Percentiles rank a stretch among this genome's conserved stretches.
Conservation (phyloP, 352 stramenopile genomes). For the Globisporangium cystogenes region DNA sequence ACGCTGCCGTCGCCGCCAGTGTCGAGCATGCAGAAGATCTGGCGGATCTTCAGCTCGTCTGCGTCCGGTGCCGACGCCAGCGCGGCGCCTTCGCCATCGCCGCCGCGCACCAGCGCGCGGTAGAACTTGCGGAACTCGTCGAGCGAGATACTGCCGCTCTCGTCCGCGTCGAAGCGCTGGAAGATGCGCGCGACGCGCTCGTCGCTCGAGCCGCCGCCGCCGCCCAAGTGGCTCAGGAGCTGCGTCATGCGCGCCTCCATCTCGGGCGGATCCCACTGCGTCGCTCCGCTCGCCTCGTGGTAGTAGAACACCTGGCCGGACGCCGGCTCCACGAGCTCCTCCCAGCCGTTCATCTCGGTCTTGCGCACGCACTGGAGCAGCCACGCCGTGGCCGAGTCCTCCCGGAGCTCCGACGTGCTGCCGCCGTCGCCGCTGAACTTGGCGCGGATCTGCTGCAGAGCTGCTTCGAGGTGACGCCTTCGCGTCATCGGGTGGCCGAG, state of each 20-base stretch:
- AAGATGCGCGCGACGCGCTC: conserved; percentile 66
- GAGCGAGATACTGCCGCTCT: conserved; percentile 52
- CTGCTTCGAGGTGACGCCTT: conserved; percentile 23
- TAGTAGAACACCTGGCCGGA: conserved; percentile 55
- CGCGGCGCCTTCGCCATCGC: not conserved
- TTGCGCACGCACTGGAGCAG: conserved; percentile 34
- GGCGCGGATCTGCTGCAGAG: conserved; percentile 17
- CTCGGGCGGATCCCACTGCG: conserved; percentile 66
- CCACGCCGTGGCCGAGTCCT: conserved; percentile 30
- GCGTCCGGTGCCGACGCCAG: not conserved
- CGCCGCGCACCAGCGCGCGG: conserved; percentile 35
- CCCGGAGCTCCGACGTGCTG: conserved; percentile 8
- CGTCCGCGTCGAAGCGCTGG: conserved; percentile 59
- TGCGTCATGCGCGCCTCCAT: conserved; percentile 40
- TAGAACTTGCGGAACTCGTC: conserved; percentile 58
- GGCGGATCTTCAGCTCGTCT: conserved; percentile 23
- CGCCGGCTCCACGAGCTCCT: conserved; percentile 34
- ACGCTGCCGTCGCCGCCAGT: conserved; percentile 59
- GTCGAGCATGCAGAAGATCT: conserved; percentile 57
- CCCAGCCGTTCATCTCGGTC: conserved; percentile 47
- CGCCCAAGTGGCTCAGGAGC: conserved; percentile 41
- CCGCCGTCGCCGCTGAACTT: conserved; percentile 12
- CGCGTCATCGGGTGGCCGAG: conserved; percentile 29
- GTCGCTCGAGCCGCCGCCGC: conserved; percentile 19
- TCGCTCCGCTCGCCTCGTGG: conserved; percentile 42